These are phyloP conservation scores for Myxozyma melibiosi DNA, from an alignment of 805 yeast species.

Conservation along the genomic window DNA sequence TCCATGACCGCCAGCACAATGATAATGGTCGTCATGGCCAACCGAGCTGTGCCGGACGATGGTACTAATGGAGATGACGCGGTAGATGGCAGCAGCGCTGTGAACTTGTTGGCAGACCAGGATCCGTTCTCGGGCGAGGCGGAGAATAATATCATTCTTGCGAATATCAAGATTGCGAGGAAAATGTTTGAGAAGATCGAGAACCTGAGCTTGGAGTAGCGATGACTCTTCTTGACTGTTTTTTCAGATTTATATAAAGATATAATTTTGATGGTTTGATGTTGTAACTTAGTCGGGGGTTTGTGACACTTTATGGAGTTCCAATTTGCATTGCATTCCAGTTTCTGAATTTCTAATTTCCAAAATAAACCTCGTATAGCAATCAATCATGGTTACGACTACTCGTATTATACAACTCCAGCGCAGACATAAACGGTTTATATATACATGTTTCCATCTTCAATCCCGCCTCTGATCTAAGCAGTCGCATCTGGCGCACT, in stretches of 20 bases:
- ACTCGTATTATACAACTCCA: no score
- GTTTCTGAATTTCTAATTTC: no score
- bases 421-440: no score
- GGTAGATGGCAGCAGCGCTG: slow-evolving; percentile 27
- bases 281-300: background rate
- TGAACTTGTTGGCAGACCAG: slow-evolving; percentile 23
- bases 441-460: background rate
- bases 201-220: slow-evolving; percentile 19
- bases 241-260: background rate
- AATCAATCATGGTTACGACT: no score
- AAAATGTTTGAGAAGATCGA: slow-evolving; percentile 47
- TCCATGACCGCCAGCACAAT: slow-evolving; percentile 49
- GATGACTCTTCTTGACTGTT: background rate
- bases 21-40: slow-evolving; percentile 49
- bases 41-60: slow-evolving; percentile 20
- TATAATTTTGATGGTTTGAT: background rate
- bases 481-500: background rate
- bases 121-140: slow-evolving; percentile 34
- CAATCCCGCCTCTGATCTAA: background rate
- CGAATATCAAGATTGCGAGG: slow-evolving; percentile 45
- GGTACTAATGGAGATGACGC: slow-evolving; percentile 18
- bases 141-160: slow-evolving; percentile 41
- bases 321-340: no score
- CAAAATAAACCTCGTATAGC: no score
- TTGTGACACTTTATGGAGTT: no score